Evolutionary conservation across 352 stramenopile species (phyloP).

Genomic region (Phytophthora cajani): DNA sequence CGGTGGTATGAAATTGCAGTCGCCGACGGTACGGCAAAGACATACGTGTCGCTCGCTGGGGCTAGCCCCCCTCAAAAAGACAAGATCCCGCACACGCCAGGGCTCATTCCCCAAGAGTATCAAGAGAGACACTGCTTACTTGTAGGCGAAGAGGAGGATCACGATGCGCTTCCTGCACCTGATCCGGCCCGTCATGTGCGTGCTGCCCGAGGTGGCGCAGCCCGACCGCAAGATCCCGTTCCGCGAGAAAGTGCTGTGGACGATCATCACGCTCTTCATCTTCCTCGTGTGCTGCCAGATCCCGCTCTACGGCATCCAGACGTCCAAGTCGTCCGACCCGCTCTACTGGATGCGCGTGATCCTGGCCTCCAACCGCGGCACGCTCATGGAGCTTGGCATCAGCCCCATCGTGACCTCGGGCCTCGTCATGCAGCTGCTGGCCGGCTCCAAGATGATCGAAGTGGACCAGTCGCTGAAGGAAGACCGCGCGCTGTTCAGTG

Average conservation of each 20-base stretch:
- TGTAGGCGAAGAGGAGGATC: slow-evolving; percentile 1
- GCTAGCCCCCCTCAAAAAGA: neutral
- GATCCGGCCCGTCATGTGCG: slow-evolving; percentile 98
- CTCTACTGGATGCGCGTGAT: slow-evolving; percentile 99
- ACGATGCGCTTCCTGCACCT: slow-evolving; percentile 98
- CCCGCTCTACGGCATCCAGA: slow-evolving; percentile 99
- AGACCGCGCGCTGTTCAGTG: slow-evolving; percentile 97
- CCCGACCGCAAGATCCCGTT: slow-evolving; percentile 98
- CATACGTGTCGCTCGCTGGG: slow-evolving; percentile 36
- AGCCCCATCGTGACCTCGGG: slow-evolving; percentile 98
- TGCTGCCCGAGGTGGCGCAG: slow-evolving; percentile 97
- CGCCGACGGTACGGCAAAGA: neutral
- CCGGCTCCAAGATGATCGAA: slow-evolving; percentile 98
- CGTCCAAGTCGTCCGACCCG: slow-evolving; percentile 98
- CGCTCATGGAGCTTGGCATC: slow-evolving; percentile 99
- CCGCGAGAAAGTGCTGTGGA: slow-evolving; percentile 99
- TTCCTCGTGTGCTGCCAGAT: slow-evolving; percentile 99
- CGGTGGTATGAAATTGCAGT: neutral
- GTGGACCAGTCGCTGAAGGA: slow-evolving; percentile 99
- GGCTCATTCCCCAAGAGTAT: slow-evolving; percentile 48
- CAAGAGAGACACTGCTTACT: slow-evolving; percentile 10
- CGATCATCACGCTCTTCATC: slow-evolving; percentile 99
- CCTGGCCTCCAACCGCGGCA: slow-evolving; percentile 98
- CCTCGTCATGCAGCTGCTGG: slow-evolving; percentile 99
- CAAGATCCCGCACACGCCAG: slow-evolving; percentile 10